Evolutionary conservation across 495 filamentous ascomycete genomes (phyloP), one percentile per base, ranked within the genome.

Genomic region (Aspergillus sclerotioniger): DNA sequence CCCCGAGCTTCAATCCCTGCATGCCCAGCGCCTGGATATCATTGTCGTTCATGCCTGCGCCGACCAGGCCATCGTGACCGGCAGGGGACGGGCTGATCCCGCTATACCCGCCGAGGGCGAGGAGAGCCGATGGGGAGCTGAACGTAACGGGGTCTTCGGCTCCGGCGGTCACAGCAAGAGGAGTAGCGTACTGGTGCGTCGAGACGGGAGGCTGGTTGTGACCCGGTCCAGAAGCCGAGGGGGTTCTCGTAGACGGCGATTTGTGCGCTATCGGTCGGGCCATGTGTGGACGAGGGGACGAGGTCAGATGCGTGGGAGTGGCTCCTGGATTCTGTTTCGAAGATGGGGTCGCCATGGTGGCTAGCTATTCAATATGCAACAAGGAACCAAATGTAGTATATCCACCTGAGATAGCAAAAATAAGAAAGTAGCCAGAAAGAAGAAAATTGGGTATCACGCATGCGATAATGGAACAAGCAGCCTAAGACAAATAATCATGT

Each of bases 21-120:
- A 78, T 77, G 0, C 71, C 70, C n/a, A 80, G 54, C 15, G 67
- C 76, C 32, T 77, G 71, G 25, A 79, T 77, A 53, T 78, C 76
- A 35, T 59, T 72, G 10, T 77, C 76, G 32, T 76, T 70, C 72
- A 80, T 78, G 0, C 70, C 68, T 3, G 73, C 13, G 9, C 70
- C 69, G 15, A 72, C 74, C 32, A 80, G 56, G 0, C 66, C 66
- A 53, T 80, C 77, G 52, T 78, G 71, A 0, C 69, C 69, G 17
- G 71, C 74, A 16, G 74, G 70, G 0, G 74, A 74, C 12, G 77
- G 76, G 45, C 71, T 77, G 47, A 76, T 77, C 9, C 76, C 75
- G 54, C 70, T 66, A 56, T 73, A 80, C 8, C 67, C 70, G 25
- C 73, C 72, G 3, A 80, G 72, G 3, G 74, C 76, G 28, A 78